A percentile compares a stretch with the other conserved stretches of the same genome.
phyloP scores from a whole-genome alignment of 306 rosid species.

The Dryas alaskensis region DNA sequence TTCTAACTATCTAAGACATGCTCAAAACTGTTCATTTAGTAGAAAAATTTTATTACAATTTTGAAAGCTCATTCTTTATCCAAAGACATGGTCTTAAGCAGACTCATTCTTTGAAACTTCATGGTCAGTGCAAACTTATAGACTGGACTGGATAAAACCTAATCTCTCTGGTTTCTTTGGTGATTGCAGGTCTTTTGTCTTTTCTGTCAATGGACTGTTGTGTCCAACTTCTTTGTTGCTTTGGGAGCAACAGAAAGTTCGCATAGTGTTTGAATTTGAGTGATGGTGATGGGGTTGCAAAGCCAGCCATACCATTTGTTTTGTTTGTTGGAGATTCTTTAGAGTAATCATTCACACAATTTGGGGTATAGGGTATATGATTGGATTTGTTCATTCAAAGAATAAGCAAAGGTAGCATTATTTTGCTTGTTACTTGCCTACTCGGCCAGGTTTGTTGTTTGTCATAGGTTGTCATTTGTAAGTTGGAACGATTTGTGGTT shows the following conservation, averaged over 20 bases:
- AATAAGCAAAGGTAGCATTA: constrained; percentile 22
- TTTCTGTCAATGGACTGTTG: constrained; percentile 17
- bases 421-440: constrained; percentile 8
- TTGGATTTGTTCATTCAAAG: constrained; percentile 32
- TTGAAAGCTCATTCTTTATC: neutral
- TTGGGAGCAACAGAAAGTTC: constrained; percentile 17
- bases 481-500: constrained; percentile 16
- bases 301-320: neutral
- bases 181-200: constrained; percentile 32
- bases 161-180: constrained; percentile 3
- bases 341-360: constrained; percentile 6
- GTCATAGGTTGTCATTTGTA: constrained; percentile 18
- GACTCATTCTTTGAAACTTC: neutral
- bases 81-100: neutral
- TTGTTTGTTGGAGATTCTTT: neutral
- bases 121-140: constrained; percentile 3
- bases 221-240: constrained; percentile 32
- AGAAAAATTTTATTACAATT: neutral
- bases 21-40: neutral
- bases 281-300: constrained; percentile 13
- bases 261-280: constrained; percentile 20
- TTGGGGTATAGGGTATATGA: constrained; percentile 34
- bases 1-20: neutral
- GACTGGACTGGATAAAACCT: neutral
- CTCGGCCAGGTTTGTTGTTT: constrained; percentile 16